A percentile compares a stretch with the other conserved stretches of the same genome.
Conservation (phyloP, 176 grass and related monocot genomes). For the Thalia dealbata region DNA sequence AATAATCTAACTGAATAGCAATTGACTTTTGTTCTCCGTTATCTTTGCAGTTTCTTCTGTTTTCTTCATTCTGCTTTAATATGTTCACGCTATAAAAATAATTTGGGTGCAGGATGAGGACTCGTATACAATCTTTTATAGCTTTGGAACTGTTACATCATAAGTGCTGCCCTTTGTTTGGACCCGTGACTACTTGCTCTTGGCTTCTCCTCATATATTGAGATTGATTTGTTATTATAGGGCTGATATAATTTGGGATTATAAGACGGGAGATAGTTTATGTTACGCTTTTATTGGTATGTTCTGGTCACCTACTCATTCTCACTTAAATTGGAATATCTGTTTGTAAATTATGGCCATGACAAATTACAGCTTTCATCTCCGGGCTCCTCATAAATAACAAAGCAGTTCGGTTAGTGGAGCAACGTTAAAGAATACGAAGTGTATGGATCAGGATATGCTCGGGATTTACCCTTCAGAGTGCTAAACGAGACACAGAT, state of each 20-base stretch:
- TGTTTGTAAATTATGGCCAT: not conserved
- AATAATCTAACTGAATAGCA: slow-evolving; percentile 16
- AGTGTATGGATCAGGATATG: too few relatives aligned
- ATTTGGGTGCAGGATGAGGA: slow-evolving; percentile 70
- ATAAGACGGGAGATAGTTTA: slow-evolving; percentile 90
- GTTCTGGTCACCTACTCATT: slow-evolving; percentile 1
- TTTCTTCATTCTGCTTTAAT: not conserved
- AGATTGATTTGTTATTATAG: slow-evolving; percentile 29
- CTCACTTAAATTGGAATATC: not conserved
- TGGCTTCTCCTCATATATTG: not conserved
- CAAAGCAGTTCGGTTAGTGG: too few relatives aligned
- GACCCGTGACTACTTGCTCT: slow-evolving; percentile 8
- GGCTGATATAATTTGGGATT: slow-evolving; percentile 87
- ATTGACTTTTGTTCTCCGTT: not conserved
- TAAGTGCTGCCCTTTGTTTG: slow-evolving; percentile 30
- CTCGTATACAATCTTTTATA: slow-evolving; percentile 88
- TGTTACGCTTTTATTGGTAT: slow-evolving; percentile 94
- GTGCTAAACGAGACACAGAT: too few relatives aligned
- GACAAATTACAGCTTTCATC: not conserved
- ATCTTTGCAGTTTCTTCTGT: not conserved
- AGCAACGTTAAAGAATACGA: too few relatives aligned
- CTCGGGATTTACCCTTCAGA: too few relatives aligned
- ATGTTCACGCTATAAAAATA: not conserved
- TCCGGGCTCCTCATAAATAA: too few relatives aligned
- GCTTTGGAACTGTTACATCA: slow-evolving; percentile 86